Percentiles rank a stretch among this genome's conserved stretches.
Evolutionary conservation across 1,139 yeast genomes (phyloP).

Genomic region (Geotrichum restrictum): DNA sequence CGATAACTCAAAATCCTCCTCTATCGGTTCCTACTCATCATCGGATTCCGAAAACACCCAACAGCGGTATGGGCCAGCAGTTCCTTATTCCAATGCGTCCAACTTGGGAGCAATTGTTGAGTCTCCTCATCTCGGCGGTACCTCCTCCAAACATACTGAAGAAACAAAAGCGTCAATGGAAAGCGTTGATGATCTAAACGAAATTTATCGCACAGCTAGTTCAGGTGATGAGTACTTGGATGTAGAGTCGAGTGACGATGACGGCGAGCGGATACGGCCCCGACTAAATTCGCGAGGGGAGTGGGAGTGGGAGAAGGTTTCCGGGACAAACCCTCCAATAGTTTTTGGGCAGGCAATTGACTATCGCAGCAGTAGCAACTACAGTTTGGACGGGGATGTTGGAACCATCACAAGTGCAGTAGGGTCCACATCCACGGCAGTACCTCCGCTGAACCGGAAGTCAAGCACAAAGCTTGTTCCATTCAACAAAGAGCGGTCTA

Average conservation of each 20-base stretch:
- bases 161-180: constrained; percentile 23
- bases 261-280: constrained; percentile 32
- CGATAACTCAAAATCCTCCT: constrained; percentile 13
- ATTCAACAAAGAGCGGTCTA: constrained; percentile 11
- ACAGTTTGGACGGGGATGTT: constrained; percentile 9
- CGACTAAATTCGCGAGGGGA: constrained; percentile 37
- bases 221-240: constrained; percentile 25
- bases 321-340: constrained; percentile 16
- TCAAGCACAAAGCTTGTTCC: constrained; percentile 12
- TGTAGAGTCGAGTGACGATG: constrained; percentile 24
- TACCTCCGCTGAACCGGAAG: background rate
- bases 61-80: constrained; percentile 12
- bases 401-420: constrained; percentile 10
- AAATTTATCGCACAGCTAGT: constrained; percentile 28
- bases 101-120: constrained; percentile 14
- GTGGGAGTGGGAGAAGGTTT: constrained; percentile 34
- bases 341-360: constrained; percentile 19
- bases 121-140: constrained; percentile 7
- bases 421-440: background rate
- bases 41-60: constrained; percentile 16
- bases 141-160: background rate
- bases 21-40: constrained; percentile 21
- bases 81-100: constrained; percentile 16
- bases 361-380: constrained; percentile 3
- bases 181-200: constrained; percentile 18